Conservation (phyloP, 2,329 filamentous ascomycete genomes). For the Aspergillus felis region DNA sequence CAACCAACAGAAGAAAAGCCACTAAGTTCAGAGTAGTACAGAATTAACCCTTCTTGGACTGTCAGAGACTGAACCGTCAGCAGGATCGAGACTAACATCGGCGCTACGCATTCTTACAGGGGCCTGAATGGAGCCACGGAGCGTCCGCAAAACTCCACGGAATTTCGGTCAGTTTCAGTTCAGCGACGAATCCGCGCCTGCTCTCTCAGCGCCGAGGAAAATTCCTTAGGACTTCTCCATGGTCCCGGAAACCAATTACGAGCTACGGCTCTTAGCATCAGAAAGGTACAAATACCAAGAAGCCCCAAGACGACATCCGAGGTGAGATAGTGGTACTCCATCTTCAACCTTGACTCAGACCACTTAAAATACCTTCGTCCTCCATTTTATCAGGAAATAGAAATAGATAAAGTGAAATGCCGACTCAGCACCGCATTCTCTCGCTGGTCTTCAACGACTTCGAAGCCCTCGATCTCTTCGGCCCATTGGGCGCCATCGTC, state of each 20-base stretch:
- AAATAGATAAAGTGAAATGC: background rate
- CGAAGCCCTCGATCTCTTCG: slow-evolving; percentile 42
- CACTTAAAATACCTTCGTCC: background rate
- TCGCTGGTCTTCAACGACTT: slow-evolving; percentile 39
- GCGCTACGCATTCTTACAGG: too few species aligned
- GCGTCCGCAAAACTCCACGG: background rate
- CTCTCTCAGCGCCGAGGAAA: background rate
- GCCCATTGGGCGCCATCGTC: slow-evolving; percentile 44
- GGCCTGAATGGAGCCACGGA: too few species aligned
- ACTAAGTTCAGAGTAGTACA: too few species aligned
- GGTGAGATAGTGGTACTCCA: background rate
- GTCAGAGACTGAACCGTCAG: too few species aligned
- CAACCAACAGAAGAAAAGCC: too few species aligned
- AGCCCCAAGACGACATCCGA: background rate
- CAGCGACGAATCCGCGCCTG: too few species aligned
- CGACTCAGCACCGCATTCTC: slow-evolving; percentile 1
- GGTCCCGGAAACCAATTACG: background rate
- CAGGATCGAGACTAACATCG: too few species aligned
- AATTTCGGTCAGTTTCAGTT: background rate
- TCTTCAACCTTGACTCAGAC: background rate
- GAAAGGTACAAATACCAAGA: background rate
- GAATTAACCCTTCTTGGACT: too few species aligned
- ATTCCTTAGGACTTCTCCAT: background rate
- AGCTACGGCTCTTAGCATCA: too few species aligned
- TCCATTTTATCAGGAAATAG: too few species aligned